Conservation (phyloP, 2,329 filamentous ascomycete species). For the Neofusicoccum sp. region DNA sequence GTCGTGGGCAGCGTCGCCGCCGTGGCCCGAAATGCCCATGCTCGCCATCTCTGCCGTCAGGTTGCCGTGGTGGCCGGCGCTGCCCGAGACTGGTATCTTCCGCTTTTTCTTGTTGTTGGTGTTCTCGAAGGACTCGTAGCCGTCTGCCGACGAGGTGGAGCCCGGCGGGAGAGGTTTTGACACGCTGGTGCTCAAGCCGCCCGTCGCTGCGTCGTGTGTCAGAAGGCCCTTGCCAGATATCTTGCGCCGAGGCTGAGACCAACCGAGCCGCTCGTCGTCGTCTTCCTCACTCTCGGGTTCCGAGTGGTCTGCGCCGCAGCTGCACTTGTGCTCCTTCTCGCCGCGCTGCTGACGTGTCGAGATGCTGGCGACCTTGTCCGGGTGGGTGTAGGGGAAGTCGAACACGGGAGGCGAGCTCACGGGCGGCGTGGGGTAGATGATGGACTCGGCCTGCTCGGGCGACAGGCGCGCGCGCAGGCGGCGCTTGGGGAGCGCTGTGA, state of each 20-base stretch:
- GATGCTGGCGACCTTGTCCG: slow-evolving; percentile 33
- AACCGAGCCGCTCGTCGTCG: slow-evolving; percentile 44
- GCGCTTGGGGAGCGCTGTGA: slow-evolving; percentile 76
- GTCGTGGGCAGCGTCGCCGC: slow-evolving; percentile 46
- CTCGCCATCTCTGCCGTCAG: slow-evolving; percentile 66
- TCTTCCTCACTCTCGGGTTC: slow-evolving; percentile 66
- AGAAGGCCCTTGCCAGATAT: slow-evolving; percentile 26
- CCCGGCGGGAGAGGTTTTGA: slow-evolving; percentile 57
- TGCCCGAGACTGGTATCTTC: slow-evolving; percentile 90
- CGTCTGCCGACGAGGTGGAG: slow-evolving; percentile 69
- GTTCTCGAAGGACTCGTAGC: slow-evolving; percentile 97
- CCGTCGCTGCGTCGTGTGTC: slow-evolving; percentile 29
- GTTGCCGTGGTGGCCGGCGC: slow-evolving; percentile 60
- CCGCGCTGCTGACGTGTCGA: slow-evolving; percentile 48
- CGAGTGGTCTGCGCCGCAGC: slow-evolving; percentile 49
- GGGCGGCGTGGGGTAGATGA: slow-evolving; percentile 79
- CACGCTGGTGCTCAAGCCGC: slow-evolving; percentile 35
- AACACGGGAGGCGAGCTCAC: slow-evolving; percentile 74
- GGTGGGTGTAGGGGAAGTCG: slow-evolving; percentile 61
- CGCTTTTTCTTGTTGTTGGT: slow-evolving; percentile 99
- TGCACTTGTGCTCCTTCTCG: slow-evolving; percentile 54
- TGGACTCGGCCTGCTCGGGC: slow-evolving; percentile 78
- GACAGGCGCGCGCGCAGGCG: slow-evolving; percentile 86
- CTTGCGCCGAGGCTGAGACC: slow-evolving; percentile 20
- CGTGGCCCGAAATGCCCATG: slow-evolving; percentile 59